Evolutionary conservation across 495 filamentous ascomycete genomes (phyloP), one percentile per base, ranked within the genome.

Genomic region (Glutinoglossum americanum): DNA sequence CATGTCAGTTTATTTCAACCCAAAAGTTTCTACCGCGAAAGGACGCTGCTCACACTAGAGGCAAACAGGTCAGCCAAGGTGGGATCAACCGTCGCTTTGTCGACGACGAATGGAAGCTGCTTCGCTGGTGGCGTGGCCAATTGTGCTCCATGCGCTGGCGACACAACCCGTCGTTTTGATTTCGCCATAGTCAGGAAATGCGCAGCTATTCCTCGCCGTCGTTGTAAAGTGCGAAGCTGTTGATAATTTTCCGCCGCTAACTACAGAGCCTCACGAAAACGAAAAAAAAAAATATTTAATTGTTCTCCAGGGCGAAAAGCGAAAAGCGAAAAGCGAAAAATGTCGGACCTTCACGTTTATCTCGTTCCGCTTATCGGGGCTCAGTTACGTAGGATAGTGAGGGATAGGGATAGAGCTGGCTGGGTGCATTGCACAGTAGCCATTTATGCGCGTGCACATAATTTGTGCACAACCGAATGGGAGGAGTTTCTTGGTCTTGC

Each of bases 61-160:
- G 83, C 75, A 69, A 96, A 96, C 27, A 96, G 75, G 53, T 84
- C 83, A 60, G 84, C 80, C 61, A 96, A 64, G 56, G 74, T 69
- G 60, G 85, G 83, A 71, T 96, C 86, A 61, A 93, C 74, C 60
- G 76, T 58, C 27, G 68, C 65, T 26, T 65, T 67, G 56, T 64
- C 65, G 27, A 65, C 64, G 19, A 74, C 61, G 54, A 75, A 67
- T 28, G 72, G 64, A 59, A 53, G 49, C 23, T 11, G 11, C 15
- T 13, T 28, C 3, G 10, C 27, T 10, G 9, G 23, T 13, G 23
- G 49, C 7, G 41, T 23, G 19, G 41, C 15, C 37, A 39, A 39
- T 39, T 7, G 37, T 2, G 37, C 37, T 17, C 37, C 37, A 15
- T 39, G 37, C 37, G 7, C 15, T 39, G 7, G 37, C 37, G 15